A percentile compares a stretch with the other conserved stretches of the same genome.
Conservation (phyloP, 495 filamentous ascomycete species). For the Cetradonia linearis region DNA sequence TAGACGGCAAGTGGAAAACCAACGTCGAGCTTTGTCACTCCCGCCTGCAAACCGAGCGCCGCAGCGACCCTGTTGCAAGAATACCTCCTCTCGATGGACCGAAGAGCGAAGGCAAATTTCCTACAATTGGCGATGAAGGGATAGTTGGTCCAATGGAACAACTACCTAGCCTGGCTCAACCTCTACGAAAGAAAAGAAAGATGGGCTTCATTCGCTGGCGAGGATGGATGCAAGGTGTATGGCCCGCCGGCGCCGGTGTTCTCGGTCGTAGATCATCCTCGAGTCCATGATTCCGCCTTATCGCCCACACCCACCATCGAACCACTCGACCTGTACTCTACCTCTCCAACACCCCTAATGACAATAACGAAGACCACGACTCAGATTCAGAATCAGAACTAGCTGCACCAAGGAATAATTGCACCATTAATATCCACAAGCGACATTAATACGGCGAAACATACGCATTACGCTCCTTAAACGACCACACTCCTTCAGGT, state of each 20-base stretch:
- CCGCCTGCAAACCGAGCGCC: constrained; percentile 25
- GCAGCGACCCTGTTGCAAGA: constrained; percentile 31
- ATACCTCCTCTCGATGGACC: constrained; percentile 53
- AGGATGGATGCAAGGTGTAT: constrained; percentile 17
- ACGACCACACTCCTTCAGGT: constrained; percentile 10
- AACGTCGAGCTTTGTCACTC: constrained; percentile 50
- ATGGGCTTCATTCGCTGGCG: constrained; percentile 25
- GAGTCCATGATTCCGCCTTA: not conserved
- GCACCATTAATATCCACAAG: not conserved
- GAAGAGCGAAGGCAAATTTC: constrained; percentile 70
- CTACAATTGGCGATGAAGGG: constrained; percentile 74
- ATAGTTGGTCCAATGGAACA: constrained; percentile 84
- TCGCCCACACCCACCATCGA: not conserved
- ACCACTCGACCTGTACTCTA: constrained; percentile 1
- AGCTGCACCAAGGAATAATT: constrained; percentile 4
- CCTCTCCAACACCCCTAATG: not conserved
- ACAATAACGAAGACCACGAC: not conserved
- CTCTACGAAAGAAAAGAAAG: constrained; percentile 28
- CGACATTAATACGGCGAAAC: not conserved
- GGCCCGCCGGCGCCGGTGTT: constrained; percentile 11
- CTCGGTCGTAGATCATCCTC: constrained; percentile 12
- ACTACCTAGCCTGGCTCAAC: constrained; percentile 34
- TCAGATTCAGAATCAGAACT: no score
- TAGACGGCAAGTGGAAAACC: constrained; percentile 58
- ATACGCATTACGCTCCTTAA: not conserved